A percentile compares a stretch with the other conserved stretches of the same genome.
Evolutionary conservation across 2,329 filamentous ascomycete species (phyloP).

Genomic region (Xylariaceae sp.): DNA sequence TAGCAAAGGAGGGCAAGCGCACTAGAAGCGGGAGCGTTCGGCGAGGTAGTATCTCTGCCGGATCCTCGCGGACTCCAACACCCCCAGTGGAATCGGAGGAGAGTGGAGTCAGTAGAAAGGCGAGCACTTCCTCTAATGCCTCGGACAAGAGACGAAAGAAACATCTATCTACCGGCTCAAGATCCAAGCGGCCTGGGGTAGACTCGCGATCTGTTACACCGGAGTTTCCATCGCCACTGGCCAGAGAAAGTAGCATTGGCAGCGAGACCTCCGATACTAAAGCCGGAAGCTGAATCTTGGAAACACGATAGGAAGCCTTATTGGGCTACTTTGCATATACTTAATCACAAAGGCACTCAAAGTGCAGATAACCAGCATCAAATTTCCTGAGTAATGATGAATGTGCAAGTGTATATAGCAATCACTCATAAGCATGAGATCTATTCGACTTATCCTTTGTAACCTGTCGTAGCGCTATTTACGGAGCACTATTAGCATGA

Average conservation of each 20-base stretch:
- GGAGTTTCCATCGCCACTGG: conserved; percentile 60
- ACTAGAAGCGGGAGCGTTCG: conserved; percentile 59
- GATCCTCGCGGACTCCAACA: conserved; percentile 57
- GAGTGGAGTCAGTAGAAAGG: conserved; percentile 46
- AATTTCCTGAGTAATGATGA: no score
- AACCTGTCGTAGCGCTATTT: no score
- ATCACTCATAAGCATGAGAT: no score
- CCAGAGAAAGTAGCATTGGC: conserved; percentile 52
- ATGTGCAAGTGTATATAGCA: no score
- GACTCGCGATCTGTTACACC: conserved; percentile 62
- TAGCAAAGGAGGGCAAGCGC: conserved; percentile 54
- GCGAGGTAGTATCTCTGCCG: conserved; percentile 55
- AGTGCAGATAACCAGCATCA: no score
- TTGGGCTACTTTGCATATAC: no score
- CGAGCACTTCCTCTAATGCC: conserved; percentile 53
- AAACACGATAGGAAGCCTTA: no score
- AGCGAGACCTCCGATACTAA: conserved; percentile 24
- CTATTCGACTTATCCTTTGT: no score
- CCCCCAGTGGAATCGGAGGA: conserved; percentile 54
- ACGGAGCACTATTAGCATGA: no score
- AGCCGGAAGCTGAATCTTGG: conserved; percentile 3
- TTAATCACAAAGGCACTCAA: no score
- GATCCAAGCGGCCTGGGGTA: conserved; percentile 50
- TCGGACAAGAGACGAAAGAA: conserved; percentile 61
- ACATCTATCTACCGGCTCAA: conserved; percentile 48